Evolutionary conservation across 768 basidiomycete genomes (phyloP), one percentile per base, ranked within the genome.

Genomic region (Botryobasidium botryosum): DNA sequence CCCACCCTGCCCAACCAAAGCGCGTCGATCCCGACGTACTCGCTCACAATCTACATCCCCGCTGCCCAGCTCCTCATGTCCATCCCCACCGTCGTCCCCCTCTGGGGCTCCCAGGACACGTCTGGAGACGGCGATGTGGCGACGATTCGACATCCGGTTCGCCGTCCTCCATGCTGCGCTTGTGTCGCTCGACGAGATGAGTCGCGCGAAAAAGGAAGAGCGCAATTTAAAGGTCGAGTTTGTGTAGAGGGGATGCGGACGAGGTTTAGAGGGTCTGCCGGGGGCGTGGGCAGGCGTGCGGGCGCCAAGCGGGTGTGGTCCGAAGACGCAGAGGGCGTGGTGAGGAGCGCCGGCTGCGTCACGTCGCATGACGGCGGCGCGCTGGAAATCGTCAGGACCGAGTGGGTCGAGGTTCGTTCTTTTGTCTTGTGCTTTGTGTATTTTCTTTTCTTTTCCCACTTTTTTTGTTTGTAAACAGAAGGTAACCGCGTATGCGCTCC

Each of bases 111-210:
- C 18, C 44, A 23, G 20, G 44, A 25, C 40, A 48, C 31, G 29
- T 43, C 17, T 48, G 47, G 47, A 35, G 47, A n/a, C 40, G 43
- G 28, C 7, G 33, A 6, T 26, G 25, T 18, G 7, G 29, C 6
- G 49, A 50, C 37, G 49, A 50, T 28, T 50, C 49, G 49, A 50
- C 31, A 21, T 50, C 6, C 33, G 49, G 3, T 36, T 50, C 24
- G 24, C 49, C n/a, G 32, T 50, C 6, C 41, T 50, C 18, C 49
- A 50, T 26, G 28, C 39, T 25, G 47, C 40, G 7, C 43, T 48
- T 27, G 17, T 50, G 20, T 37, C 39, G 5, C 26, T 50, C 10
- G 49, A 49, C 3, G 49, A 50, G n/a, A 50, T 50, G 49, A 12
- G 8, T 24, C 24, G 27, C 8, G 47, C 47, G 10, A 50, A 50